Evolutionary conservation across 2,329 filamentous ascomycete species (phyloP).

Genomic region (Pseudocercospora crystallina): DNA sequence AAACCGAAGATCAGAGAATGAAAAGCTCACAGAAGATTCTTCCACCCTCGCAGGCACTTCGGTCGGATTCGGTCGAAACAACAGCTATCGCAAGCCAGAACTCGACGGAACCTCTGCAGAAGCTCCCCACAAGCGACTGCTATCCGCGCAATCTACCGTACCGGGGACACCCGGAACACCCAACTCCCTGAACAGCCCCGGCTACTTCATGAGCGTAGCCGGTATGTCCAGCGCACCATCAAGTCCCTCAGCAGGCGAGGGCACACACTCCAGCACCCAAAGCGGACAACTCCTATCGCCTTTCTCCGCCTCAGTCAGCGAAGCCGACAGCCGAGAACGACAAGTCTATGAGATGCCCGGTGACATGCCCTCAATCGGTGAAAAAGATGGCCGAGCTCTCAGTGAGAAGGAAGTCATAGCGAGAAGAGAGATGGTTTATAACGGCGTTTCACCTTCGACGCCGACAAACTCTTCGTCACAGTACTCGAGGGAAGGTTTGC

Average conservation of each 20-base stretch:
- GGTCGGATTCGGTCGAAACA: conserved; percentile 7
- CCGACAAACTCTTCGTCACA: conserved; percentile 10
- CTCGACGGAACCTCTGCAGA: conserved; percentile 33
- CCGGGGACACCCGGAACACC: conserved; percentile 15
- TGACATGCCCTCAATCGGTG: conserved; percentile 55
- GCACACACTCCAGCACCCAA: conserved; percentile 28
- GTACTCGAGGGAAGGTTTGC: conserved; percentile 8
- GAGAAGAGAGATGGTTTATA: conserved; percentile 46
- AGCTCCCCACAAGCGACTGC: conserved; percentile 22
- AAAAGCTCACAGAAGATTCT: conserved; percentile 4
- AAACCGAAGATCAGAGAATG: conserved; percentile 13
- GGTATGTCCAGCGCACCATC: conserved; percentile 12
- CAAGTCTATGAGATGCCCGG: conserved; percentile 53
- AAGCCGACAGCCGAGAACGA: conserved; percentile 30
- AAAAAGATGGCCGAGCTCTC: conserved; percentile 48
- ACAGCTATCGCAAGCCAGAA: conserved; percentile 46
- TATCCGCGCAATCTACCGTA: conserved; percentile 18
- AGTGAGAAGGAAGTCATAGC: conserved; percentile 51
- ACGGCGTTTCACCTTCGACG: conserved; percentile 40
- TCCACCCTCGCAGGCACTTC: conserved; percentile 2
- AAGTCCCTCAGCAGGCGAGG: conserved; percentile 26
- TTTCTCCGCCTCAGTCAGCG: conserved; percentile 22
- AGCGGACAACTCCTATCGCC: conserved; percentile 25
- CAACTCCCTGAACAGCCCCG: conserved; percentile 9
- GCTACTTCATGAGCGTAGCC: conserved; percentile 18